Evolutionary conservation across 192 early-diverging fungal species (phyloP).

Genomic region (Cetraspora pellucida): DNA sequence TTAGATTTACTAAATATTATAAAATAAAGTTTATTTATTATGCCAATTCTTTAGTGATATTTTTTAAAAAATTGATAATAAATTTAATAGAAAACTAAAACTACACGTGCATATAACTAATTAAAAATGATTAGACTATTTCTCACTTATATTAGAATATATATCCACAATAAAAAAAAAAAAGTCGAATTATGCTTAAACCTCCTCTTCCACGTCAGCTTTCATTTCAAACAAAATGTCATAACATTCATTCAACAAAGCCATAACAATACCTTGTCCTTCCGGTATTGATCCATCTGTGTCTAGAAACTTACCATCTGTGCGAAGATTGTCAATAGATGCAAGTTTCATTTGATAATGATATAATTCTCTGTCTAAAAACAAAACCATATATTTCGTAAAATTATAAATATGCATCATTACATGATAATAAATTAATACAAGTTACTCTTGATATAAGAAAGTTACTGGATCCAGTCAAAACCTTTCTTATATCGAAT

Average conservation of each 20-base stretch:
- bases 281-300: slow-evolving; percentile 80
- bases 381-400: neutral
- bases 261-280: slow-evolving; percentile 85
- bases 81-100: too few species aligned
- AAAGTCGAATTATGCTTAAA: neutral
- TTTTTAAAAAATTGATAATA: too few species aligned
- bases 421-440: neutral
- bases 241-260: slow-evolving; percentile 86
- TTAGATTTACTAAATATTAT: too few species aligned
- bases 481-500: too few species aligned
- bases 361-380: slow-evolving; percentile 69
- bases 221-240: slow-evolving; percentile 80
- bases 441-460: too few species aligned
- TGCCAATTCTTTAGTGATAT: too few species aligned
- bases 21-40: too few species aligned
- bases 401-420: neutral
- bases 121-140: too few species aligned
- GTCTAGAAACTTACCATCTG: slow-evolving; percentile 85
- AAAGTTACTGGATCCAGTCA: too few species aligned
- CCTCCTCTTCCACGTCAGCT: slow-evolving; percentile 53
- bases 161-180: neutral
- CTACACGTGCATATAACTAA: too few species aligned
- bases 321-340: slow-evolving; percentile 77
- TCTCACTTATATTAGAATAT: too few species aligned
- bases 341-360: slow-evolving; percentile 89